phyloP scores from a whole-genome alignment of 176 grass and related monocot genomes.

The Neostapfia colusana region DNA sequence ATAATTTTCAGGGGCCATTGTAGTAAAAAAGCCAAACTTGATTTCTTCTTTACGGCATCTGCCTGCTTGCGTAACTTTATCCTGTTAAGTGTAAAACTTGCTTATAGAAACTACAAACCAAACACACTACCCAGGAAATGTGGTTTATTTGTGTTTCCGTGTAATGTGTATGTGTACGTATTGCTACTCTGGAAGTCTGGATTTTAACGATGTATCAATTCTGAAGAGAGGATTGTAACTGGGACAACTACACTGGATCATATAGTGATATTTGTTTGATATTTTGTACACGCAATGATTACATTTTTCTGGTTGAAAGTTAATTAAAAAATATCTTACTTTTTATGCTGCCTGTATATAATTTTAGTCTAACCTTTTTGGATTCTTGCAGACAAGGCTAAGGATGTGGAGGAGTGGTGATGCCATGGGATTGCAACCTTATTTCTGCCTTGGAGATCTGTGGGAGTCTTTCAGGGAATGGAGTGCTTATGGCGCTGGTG shows the following conservation, averaged over 20 bases:
- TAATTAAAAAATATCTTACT: background rate
- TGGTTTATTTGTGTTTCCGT: background rate
- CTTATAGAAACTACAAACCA: background rate
- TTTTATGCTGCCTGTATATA: background rate
- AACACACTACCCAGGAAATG: background rate
- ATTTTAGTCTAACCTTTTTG: background rate
- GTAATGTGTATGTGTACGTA: background rate
- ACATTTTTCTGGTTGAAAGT: background rate
- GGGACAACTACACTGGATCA: background rate
- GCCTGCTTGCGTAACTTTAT: background rate
- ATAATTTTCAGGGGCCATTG: background rate
- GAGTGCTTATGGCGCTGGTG: constrained; percentile 95
- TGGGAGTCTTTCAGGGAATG: constrained; percentile 98
- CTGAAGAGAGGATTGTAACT: background rate
- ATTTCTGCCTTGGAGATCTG: constrained; percentile 82
- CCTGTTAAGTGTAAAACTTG: background rate
- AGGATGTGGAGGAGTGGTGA: constrained; percentile 55
- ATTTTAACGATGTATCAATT: background rate
- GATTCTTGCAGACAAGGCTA: constrained; percentile 47
- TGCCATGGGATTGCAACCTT: constrained; percentile 40
- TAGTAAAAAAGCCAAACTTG: background rate
- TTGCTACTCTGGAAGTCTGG: background rate
- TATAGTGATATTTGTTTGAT: constrained; percentile 19
- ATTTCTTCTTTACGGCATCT: background rate
- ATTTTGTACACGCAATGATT: background rate